phyloP scores from a whole-genome alignment of 1,284 basidiomycete species.

The Apiotrichum laibachii region DNA sequence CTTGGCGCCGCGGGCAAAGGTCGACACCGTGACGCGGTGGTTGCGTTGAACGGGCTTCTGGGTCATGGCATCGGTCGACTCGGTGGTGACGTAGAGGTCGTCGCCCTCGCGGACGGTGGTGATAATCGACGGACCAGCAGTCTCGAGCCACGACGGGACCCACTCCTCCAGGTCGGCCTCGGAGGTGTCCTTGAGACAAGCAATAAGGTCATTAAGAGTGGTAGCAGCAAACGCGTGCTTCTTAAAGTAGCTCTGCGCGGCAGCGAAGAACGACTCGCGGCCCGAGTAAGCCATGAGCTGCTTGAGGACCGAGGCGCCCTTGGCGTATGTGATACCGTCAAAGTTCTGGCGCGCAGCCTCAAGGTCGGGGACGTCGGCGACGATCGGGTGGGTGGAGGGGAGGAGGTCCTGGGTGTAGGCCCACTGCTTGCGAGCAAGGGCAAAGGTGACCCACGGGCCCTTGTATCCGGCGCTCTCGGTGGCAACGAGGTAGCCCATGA shows the following conservation, averaged over 20 bases:
- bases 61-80: slow-evolving; percentile 7
- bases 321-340: slow-evolving; percentile 15
- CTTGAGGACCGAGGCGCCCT: slow-evolving; percentile 12
- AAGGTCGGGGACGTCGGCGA: slow-evolving; percentile 14
- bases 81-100: slow-evolving; percentile 10
- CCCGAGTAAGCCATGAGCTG: slow-evolving; percentile 16
- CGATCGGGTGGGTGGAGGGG: slow-evolving; percentile 13
- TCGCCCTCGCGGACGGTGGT: slow-evolving; percentile 10
- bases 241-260: slow-evolving; percentile 8
- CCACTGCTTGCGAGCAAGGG: slow-evolving; percentile 11
- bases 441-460: slow-evolving; percentile 9
- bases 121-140: slow-evolving; percentile 11
- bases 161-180: slow-evolving; percentile 7
- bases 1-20: slow-evolving; percentile 1
- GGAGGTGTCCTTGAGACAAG: slow-evolving; percentile 8
- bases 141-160: slow-evolving; percentile 16
- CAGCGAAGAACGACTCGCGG: slow-evolving; percentile 12
- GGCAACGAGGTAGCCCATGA: slow-evolving; percentile 13
- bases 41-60: slow-evolving; percentile 6
- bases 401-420: slow-evolving; percentile 9
- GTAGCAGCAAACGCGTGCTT: slow-evolving; percentile 10
- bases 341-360: slow-evolving; percentile 15
- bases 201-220: slow-evolving; percentile 11
- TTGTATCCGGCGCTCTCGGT: slow-evolving; percentile 11
- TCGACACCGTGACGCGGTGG: slow-evolving; percentile 15